Percentiles rank a stretch among this genome's conserved stretches.
Evolutionary conservation across 2,329 filamentous ascomycete genomes (phyloP).

Genomic region (Fusarium aywerte): DNA sequence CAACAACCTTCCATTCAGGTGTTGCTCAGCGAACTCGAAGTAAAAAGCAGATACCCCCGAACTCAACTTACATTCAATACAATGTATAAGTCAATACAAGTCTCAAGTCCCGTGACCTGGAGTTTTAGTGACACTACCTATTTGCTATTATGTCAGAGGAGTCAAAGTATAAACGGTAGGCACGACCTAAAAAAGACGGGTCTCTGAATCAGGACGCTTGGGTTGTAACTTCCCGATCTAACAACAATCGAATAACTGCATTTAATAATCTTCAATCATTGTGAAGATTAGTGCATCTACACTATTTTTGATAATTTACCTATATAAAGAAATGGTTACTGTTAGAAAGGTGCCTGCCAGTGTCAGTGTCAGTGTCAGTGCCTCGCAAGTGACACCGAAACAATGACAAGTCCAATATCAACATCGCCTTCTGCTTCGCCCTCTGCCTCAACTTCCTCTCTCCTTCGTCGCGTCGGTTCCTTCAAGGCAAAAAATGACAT

Average conservation of each 20-base stretch:
- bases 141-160: neutral
- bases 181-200: conserved; percentile 5
- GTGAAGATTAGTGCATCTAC: neutral
- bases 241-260: neutral
- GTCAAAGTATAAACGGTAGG: conserved; percentile 1
- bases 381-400: neutral
- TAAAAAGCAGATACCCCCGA: neutral
- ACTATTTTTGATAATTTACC: neutral
- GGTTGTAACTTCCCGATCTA: conserved; percentile 12
- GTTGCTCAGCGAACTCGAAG: neutral
- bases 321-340: conserved; percentile 7
- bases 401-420: conserved; percentile 22
- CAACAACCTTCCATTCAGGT: neutral
- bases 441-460: conserved; percentile 28
- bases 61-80: neutral
- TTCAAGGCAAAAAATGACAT: conserved; percentile 17
- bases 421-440: conserved; percentile 17
- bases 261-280: conserved; percentile 14
- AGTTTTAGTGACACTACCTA: neutral
- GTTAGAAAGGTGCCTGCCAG: neutral
- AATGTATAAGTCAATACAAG: neutral
- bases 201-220: conserved; percentile 7
- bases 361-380: conserved; percentile 4
- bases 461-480: conserved; percentile 28
- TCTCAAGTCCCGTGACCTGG: neutral